These are phyloP conservation scores for Chaetomium globosum DNA, from an alignment of 2,329 filamentous ascomycete genomes.

Conservation along the genomic window DNA sequence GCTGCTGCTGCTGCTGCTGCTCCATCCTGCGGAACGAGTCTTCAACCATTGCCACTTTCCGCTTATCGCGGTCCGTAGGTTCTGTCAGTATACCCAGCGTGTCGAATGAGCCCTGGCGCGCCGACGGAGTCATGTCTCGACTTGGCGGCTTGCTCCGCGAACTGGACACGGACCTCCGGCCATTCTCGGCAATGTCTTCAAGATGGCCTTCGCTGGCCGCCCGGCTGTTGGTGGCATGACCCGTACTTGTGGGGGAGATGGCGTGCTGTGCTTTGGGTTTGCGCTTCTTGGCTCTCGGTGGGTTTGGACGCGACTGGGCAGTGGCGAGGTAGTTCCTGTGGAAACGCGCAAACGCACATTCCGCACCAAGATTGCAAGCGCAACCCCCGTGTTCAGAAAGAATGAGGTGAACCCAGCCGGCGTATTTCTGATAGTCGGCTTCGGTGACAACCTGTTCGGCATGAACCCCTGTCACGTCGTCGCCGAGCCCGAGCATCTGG, in stretches of 20 bases:
- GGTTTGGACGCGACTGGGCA: conserved; percentile 46
- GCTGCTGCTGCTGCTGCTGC: conserved; percentile 51
- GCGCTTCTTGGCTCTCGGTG: conserved; percentile 54
- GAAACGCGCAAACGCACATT: conserved; percentile 67
- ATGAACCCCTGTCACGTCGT: conserved; percentile 56
- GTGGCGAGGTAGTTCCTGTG: conserved; percentile 59
- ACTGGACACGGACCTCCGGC: conserved; percentile 53
- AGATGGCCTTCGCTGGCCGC: conserved; percentile 64
- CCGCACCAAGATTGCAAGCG: conserved; percentile 67
- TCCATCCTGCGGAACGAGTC: conserved; percentile 66
- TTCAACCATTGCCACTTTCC: conserved; percentile 67
- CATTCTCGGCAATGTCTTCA: conserved; percentile 59
- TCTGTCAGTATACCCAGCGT: conserved; percentile 64
- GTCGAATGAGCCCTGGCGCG: conserved; percentile 62
- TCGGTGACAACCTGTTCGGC: conserved; percentile 60
- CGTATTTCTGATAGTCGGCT: conserved; percentile 62
- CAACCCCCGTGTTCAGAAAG: conserved; percentile 79
- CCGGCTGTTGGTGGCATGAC: conserved; percentile 64
- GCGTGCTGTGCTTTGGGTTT: conserved; percentile 57
- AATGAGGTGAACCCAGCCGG: conserved; percentile 68
- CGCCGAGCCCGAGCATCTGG: conserved; percentile 62
- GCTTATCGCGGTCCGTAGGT: conserved; percentile 67
- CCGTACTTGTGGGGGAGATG: conserved; percentile 64
- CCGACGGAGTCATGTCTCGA: conserved; percentile 64
- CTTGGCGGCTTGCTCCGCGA: conserved; percentile 67